These are phyloP conservation scores for Bruguiera parviflora DNA, from an alignment of 345 rosid genomes.

Conservation along the genomic window DNA sequence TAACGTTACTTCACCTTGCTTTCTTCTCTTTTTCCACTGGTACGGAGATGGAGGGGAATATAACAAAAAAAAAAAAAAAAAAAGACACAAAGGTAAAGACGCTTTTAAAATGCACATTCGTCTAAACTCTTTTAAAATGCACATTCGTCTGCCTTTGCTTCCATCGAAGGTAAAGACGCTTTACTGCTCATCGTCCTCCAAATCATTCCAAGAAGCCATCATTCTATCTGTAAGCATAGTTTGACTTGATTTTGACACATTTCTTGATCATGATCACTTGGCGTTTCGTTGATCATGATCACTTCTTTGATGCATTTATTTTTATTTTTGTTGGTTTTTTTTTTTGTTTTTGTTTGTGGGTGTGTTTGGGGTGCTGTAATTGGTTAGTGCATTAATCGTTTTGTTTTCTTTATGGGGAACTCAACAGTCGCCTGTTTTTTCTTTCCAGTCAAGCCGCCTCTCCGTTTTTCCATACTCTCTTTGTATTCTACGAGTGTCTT, in stretches of 20 bases:
- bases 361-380: neutral
- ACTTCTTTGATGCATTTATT: neutral
- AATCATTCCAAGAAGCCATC: no score
- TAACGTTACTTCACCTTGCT: neutral
- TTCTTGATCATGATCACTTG: neutral
- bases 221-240: no score
- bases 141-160: neutral
- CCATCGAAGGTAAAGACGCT: neutral
- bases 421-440: neutral
- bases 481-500: no score
- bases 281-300: neutral
- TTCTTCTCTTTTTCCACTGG: neutral
- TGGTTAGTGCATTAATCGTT: no score
- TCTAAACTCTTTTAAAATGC: no score
- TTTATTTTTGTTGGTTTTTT: neutral
- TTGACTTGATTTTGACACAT: neutral
- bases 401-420: neutral
- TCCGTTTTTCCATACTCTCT: neutral
- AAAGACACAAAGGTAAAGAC: no score
- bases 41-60: neutral
- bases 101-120: no score
- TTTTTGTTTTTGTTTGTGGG: neutral
- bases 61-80: neutral
- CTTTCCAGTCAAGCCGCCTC: neutral
- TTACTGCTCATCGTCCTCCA: neutral